phyloP scores from a whole-genome alignment of 345 rosid species.

The Hirschfeldia incana region DNA sequence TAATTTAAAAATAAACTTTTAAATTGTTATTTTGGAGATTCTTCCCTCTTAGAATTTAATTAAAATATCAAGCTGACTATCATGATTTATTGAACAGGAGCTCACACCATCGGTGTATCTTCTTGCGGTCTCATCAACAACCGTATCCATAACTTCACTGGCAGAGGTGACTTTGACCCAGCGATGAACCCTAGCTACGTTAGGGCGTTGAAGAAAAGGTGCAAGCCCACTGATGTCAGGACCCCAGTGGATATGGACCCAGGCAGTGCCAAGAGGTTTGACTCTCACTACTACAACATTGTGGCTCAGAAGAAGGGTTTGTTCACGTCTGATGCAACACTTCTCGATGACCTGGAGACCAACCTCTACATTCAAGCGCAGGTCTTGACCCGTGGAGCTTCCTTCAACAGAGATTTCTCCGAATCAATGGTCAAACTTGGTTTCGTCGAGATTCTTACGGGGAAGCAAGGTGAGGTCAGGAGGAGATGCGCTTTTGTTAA shows the following conservation, averaged over 20 bases:
- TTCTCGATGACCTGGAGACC: not conserved
- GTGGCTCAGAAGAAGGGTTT: constrained; percentile 10
- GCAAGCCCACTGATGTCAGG: not conserved
- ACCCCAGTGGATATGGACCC: not conserved
- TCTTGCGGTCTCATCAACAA: not conserved
- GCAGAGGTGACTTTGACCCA: not conserved
- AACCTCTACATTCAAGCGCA: not conserved
- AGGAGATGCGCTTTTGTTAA: not conserved
- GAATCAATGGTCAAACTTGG: not conserved
- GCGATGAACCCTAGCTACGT: constrained; percentile 16
- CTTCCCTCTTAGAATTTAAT: too few species aligned
- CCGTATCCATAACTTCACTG: constrained; percentile 9
- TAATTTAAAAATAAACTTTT: too few species aligned
- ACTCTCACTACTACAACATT: constrained; percentile 2
- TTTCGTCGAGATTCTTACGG: not conserved
- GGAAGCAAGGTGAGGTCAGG: not conserved
- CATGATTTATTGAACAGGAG: not conserved
- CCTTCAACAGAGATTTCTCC: not conserved
- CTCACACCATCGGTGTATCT: constrained; percentile 2
- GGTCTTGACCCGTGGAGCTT: not conserved
- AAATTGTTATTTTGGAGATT: too few species aligned
- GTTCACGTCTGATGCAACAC: not conserved
- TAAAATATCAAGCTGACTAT: not conserved
- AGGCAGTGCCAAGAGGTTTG: not conserved
- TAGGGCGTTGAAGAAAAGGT: not conserved